A percentile compares a stretch with the other conserved stretches of the same genome.
Evolutionary conservation across 257 asterid species (phyloP).

Genomic region (Thymus quinquecostatus): DNA sequence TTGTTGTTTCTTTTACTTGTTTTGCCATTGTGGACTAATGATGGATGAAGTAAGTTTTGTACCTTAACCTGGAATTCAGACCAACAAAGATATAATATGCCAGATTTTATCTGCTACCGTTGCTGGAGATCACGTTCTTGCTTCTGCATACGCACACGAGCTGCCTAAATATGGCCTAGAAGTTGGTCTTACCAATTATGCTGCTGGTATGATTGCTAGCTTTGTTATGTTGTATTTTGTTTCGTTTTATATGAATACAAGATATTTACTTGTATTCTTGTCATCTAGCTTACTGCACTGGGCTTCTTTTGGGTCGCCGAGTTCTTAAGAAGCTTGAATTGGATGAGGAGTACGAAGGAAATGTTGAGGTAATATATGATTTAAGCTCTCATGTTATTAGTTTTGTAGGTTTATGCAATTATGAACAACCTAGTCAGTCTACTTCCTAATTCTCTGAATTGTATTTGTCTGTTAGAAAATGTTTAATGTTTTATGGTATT

Average conservation of each 20-base stretch:
- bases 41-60: neutral
- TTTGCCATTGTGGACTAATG: neutral
- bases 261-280: neutral
- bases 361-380: conserved; percentile 60
- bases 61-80: conserved; percentile 39
- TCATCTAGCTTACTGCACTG: conserved; percentile 81
- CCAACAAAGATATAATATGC: conserved; percentile 53
- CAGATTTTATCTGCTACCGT: conserved; percentile 52
- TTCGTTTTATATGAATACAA: neutral
- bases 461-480: neutral
- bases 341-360: conserved; percentile 82
- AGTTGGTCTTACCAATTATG: conserved; percentile 62
- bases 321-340: conserved; percentile 75
- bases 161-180: conserved; percentile 50
- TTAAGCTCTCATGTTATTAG: too few relatives aligned
- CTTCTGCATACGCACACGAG: conserved; percentile 54
- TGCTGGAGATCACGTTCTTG: conserved; percentile 53
- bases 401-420: neutral
- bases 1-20: neutral
- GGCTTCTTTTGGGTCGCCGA: conserved; percentile 83
- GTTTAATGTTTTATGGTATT: neutral
- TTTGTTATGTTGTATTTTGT: neutral
- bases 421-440: neutral
- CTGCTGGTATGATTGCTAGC: conserved; percentile 43
- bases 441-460: neutral